Evolutionary conservation across 768 basidiomycete species (phyloP).

Genomic region (Jaapia argillacea): DNA sequence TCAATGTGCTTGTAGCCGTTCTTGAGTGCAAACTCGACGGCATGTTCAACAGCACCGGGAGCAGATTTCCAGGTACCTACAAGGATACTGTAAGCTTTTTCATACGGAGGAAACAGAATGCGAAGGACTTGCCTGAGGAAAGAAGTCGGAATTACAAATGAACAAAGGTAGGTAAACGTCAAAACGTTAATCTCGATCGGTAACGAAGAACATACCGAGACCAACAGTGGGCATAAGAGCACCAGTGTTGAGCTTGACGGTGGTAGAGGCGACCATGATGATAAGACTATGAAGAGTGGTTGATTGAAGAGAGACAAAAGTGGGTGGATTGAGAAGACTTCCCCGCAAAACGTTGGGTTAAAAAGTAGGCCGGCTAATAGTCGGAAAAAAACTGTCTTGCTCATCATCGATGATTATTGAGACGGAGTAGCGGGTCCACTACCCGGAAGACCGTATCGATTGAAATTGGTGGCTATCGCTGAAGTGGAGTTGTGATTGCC

Average conservation of each 20-base stretch:
- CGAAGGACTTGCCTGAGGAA: background rate
- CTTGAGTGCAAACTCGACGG: slow-evolving; percentile 66
- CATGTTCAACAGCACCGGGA: slow-evolving; percentile 61
- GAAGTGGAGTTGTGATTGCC: too few relatives aligned
- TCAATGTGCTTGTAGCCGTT: slow-evolving; percentile 69
- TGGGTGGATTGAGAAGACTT: too few relatives aligned
- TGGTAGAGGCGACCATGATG: slow-evolving; percentile 8
- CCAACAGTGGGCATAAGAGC: slow-evolving; percentile 68
- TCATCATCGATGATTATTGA: too few relatives aligned
- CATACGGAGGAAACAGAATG: background rate
- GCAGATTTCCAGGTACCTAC: slow-evolving; percentile 72
- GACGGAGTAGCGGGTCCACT: too few relatives aligned
- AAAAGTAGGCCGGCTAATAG: too few relatives aligned
- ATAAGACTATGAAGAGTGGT: too few relatives aligned
- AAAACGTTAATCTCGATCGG: background rate
- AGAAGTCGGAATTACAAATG: slow-evolving; percentile 1
- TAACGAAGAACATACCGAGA: slow-evolving; percentile 37
- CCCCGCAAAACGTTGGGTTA: too few relatives aligned
- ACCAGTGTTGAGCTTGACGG: slow-evolving; percentile 66
- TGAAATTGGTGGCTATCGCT: too few relatives aligned
- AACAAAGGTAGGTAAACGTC: background rate
- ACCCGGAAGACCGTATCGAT: too few relatives aligned
- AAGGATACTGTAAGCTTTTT: background rate
- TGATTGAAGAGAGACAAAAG: too few relatives aligned
- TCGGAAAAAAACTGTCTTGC: too few relatives aligned